Conservation (phyloP, 2,329 filamentous ascomycete species). For the Cercospora sesami region DNA sequence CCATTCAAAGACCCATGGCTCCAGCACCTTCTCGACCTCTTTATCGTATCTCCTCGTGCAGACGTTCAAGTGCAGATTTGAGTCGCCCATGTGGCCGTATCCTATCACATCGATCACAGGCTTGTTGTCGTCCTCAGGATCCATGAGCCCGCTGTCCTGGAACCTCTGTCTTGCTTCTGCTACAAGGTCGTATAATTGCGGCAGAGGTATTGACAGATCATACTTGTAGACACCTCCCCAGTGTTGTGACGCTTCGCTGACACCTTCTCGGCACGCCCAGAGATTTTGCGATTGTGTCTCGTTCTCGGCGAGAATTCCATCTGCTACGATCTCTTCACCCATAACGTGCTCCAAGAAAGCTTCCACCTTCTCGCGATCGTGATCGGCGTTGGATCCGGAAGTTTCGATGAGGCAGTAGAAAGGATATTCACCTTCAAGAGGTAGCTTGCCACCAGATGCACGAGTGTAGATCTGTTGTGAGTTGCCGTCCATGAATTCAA, state of each 20-base stretch:
- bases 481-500: slow-evolving; percentile 91
- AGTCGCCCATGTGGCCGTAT: slow-evolving; percentile 97
- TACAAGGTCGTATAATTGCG: slow-evolving; percentile 83
- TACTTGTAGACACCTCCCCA: slow-evolving; percentile 98
- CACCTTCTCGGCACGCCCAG: slow-evolving; percentile 91
- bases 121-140: slow-evolving; percentile 68
- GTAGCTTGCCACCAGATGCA: slow-evolving; percentile 74
- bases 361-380: slow-evolving; percentile 88
- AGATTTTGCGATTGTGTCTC: slow-evolving; percentile 83
- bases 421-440: slow-evolving; percentile 78
- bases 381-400: slow-evolving; percentile 88
- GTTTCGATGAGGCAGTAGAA: slow-evolving; percentile 99
- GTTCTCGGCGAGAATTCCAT: slow-evolving; percentile 90
- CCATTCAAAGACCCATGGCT: slow-evolving; percentile 98
- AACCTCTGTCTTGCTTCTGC: slow-evolving; percentile 78
- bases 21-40: slow-evolving; percentile 78
- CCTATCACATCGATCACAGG: slow-evolving; percentile 89
- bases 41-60: slow-evolving; percentile 80
- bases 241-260: slow-evolving; percentile 84
- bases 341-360: slow-evolving; percentile 89
- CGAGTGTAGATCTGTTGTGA: slow-evolving; percentile 75
- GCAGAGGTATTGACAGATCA: slow-evolving; percentile 88
- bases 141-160: slow-evolving; percentile 69
- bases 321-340: slow-evolving; percentile 78
- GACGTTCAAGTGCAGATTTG: slow-evolving; percentile 92